Conservation (phyloP, 176 grass and related monocot genomes). For the Oropetium thomaeum region DNA sequence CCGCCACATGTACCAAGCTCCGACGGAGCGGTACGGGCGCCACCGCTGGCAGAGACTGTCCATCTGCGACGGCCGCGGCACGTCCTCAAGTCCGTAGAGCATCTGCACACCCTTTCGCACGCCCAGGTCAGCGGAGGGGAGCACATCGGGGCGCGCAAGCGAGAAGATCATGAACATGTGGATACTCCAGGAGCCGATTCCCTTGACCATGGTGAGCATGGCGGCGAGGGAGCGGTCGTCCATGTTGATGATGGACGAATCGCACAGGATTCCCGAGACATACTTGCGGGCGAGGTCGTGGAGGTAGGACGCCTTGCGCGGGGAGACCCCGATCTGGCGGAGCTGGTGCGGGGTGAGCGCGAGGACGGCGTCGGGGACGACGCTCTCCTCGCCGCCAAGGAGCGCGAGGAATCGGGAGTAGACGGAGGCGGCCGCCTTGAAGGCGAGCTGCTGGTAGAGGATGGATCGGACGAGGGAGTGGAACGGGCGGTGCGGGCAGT, state of each 20-base stretch:
- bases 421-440: constrained; percentile 89
- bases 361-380: constrained; percentile 77
- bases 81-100: constrained; percentile 41
- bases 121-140: constrained; percentile 60
- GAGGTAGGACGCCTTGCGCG: constrained; percentile 60
- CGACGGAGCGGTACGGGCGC: constrained; percentile 60
- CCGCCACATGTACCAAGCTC: constrained; percentile 90
- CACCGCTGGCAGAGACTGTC: constrained; percentile 45
- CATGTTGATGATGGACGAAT: constrained; percentile 58
- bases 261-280: constrained; percentile 74
- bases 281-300: constrained; percentile 53
- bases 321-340: constrained; percentile 94
- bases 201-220: constrained; percentile 58
- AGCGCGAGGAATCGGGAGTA: constrained; percentile 75
- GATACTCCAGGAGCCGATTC: constrained; percentile 59
- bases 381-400: constrained; percentile 69
- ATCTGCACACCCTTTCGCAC: constrained; percentile 73
- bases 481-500: constrained; percentile 80
- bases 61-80: constrained; percentile 64
- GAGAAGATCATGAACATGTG: constrained; percentile 92
- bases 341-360: constrained; percentile 74
- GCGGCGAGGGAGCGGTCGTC: constrained; percentile 46
- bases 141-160: constrained; percentile 69
- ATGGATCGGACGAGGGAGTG: constrained; percentile 90
- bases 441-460: constrained; percentile 93